Conservation (phyloP, 1,284 basidiomycete species). For the Ceratobasidium theobromae region DNA sequence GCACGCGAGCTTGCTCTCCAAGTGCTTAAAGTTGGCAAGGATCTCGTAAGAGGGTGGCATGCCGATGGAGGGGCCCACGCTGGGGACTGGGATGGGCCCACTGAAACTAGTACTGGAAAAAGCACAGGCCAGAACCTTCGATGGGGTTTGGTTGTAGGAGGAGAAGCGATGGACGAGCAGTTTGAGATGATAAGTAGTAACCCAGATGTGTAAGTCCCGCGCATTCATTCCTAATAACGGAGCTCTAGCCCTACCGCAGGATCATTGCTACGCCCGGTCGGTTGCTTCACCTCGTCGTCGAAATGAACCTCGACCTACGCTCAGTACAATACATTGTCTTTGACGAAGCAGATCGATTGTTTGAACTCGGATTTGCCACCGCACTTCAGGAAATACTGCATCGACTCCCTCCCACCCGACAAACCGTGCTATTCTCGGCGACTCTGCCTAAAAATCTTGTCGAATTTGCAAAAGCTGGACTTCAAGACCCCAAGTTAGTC, state of each 20-base stretch:
- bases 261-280: constrained; percentile 98
- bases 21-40: constrained; percentile 92
- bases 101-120: constrained; percentile 47
- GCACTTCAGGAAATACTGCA: constrained; percentile 90
- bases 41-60: constrained; percentile 76
- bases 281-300: constrained; percentile 90
- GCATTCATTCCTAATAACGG: not conserved
- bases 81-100: constrained; percentile 58
- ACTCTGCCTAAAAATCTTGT: constrained; percentile 95
- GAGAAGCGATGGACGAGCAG: constrained; percentile 94
- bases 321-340: constrained; percentile 92
- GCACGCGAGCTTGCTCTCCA: constrained; percentile 94
- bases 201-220: constrained; percentile 81
- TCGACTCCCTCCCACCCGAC: constrained; percentile 82
- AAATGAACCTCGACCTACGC: constrained; percentile 94
- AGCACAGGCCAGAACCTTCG: constrained; percentile 62
- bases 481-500: constrained; percentile 92
- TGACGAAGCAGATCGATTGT: constrained; percentile 96
- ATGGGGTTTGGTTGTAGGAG: constrained; percentile 96
- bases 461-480: constrained; percentile 95
- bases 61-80: constrained; percentile 62
- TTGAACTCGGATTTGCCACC: constrained; percentile 96
- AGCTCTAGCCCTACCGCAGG: constrained; percentile 48
- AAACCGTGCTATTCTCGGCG: constrained; percentile 94
- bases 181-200: constrained; percentile 94